Evolutionary conservation across 176 grass and related monocot genomes (phyloP), one percentile per base, ranked within the genome.

Genomic region (Eragrostis nindensis): DNA sequence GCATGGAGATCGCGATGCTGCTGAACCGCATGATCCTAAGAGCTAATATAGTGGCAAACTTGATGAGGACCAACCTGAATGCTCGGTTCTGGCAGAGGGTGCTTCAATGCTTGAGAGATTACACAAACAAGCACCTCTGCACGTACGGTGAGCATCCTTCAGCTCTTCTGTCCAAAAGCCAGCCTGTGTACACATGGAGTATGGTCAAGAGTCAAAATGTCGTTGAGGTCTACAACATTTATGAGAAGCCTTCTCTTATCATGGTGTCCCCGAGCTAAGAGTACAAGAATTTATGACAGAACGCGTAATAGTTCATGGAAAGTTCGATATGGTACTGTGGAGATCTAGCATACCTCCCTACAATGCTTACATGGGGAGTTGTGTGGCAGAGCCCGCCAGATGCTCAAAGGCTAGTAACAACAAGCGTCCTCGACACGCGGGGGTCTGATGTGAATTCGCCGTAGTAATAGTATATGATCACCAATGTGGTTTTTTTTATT

Each of bases 1-100:
- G 60, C 5, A 82, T 40, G 53, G 68, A 70, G 69, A 70, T 87
- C 0, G 62, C 75, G 5, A 30, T 1, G 3, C 7, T 41, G 45
- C 2, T 82, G 24, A 42, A 52, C n/a, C n/a, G n/a, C n/a, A n/a
- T n/a, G n/a, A 5, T 42, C 64, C 59, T 59, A 8, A 8, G 2
- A 48, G 72, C 78, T 42, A 72, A 78, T 11, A 7, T 73, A 0
- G 0, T 82, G 26, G 56, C 6, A 3, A 6, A 68, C 14, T 0
- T 86, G 9, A 41, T 86, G 11, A 85, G 57, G 43, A 26, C 55
- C 27, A 82, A 86, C 57, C 49, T 48, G 9, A 19, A 56, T 0
- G 3, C 19, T 6, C 59, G 39, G 14, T 86, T 67, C 40, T 80
- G 68, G 76, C 21, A 25, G 12, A 73, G 14, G 24, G 1, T 80